phyloP scores from a whole-genome alignment of 2,329 filamentous ascomycete species.

The Chalaropsis ovoidea region DNA sequence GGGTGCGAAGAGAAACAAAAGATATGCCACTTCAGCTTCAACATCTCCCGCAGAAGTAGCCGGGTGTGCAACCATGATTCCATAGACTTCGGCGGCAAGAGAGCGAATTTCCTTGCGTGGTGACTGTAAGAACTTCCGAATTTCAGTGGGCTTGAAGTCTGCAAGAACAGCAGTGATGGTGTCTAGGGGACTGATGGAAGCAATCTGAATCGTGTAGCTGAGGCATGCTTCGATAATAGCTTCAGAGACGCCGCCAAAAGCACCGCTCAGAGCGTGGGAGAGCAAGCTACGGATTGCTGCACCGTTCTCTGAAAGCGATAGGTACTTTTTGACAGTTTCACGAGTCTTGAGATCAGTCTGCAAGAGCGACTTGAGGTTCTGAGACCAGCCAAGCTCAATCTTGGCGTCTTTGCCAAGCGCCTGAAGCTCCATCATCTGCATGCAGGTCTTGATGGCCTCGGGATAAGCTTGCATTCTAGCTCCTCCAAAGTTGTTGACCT shows the following conservation, averaged over 20 bases:
- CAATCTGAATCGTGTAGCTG: conserved; percentile 45
- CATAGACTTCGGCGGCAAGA: conserved; percentile 59
- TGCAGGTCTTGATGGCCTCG: conserved; percentile 59
- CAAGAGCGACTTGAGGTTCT: conserved; percentile 62
- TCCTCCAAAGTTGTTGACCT: conserved; percentile 36
- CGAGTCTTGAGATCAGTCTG: conserved; percentile 59
- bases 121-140: conserved; percentile 55
- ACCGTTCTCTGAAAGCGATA: conserved; percentile 36
- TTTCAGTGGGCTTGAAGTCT: conserved; percentile 36
- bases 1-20: conserved; percentile 39
- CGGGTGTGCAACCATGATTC: conserved; percentile 63
- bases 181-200: conserved; percentile 41
- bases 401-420: conserved; percentile 42
- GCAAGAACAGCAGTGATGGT: not conserved
- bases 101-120: conserved; percentile 60
- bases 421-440: conserved; percentile 42
- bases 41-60: conserved; percentile 33
- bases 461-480: conserved; percentile 49
- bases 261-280: conserved; percentile 30
- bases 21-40: conserved; percentile 28
- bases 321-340: conserved; percentile 46
- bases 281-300: not conserved
- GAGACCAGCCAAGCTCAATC: conserved; percentile 74
- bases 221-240: conserved; percentile 44
- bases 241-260: conserved; percentile 38